Conservation (phyloP, 495 filamentous ascomycete genomes). For the Gamarada debralockiae region DNA sequence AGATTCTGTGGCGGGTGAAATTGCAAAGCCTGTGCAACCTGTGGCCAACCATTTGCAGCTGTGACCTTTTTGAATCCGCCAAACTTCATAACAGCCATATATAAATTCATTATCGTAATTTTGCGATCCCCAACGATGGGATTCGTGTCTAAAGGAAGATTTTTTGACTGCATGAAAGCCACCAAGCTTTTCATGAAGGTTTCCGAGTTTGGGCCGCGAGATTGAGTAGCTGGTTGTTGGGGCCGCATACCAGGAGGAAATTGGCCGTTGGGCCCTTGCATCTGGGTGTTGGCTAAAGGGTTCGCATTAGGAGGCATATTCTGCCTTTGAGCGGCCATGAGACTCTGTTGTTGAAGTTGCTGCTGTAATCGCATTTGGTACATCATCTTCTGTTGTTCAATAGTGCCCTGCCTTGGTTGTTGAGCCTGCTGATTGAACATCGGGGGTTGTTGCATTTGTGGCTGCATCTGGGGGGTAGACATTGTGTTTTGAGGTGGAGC, state of each 20-base stretch:
- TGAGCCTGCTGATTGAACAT: slow-evolving; percentile 34
- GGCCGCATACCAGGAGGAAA: slow-evolving; percentile 23
- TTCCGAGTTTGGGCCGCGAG: slow-evolving; percentile 43
- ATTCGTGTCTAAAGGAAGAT: slow-evolving; percentile 61
- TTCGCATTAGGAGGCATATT: slow-evolving; percentile 41
- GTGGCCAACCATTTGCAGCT: slow-evolving; percentile 63
- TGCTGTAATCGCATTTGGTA: slow-evolving; percentile 68
- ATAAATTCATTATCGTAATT: slow-evolving; percentile 71
- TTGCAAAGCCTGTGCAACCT: slow-evolving; percentile 62
- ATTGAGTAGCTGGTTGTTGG: slow-evolving; percentile 20
- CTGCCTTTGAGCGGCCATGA: slow-evolving; percentile 44
- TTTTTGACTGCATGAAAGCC: slow-evolving; percentile 66
- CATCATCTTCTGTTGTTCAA: slow-evolving; percentile 43
- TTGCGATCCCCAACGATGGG: slow-evolving; percentile 67
- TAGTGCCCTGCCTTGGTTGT: slow-evolving; percentile 30
- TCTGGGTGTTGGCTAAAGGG: slow-evolving; percentile 39
- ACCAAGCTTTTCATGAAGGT: slow-evolving; percentile 72
- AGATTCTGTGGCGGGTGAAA: slow-evolving; percentile 64
- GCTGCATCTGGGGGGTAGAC: slow-evolving; percentile 33
- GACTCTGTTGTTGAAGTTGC: slow-evolving; percentile 57
- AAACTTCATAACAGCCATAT: slow-evolving; percentile 67
- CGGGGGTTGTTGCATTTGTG: slow-evolving; percentile 51
- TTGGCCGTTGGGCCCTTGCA: slow-evolving; percentile 31
- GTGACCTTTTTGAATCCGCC: slow-evolving; percentile 76
- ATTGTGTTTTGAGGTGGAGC: slow-evolving; percentile 44